Base-by-base conservation (phyloP, 2,329 filamentous ascomycete genomes). In the Pseudogymnoascus sp. region DNA sequence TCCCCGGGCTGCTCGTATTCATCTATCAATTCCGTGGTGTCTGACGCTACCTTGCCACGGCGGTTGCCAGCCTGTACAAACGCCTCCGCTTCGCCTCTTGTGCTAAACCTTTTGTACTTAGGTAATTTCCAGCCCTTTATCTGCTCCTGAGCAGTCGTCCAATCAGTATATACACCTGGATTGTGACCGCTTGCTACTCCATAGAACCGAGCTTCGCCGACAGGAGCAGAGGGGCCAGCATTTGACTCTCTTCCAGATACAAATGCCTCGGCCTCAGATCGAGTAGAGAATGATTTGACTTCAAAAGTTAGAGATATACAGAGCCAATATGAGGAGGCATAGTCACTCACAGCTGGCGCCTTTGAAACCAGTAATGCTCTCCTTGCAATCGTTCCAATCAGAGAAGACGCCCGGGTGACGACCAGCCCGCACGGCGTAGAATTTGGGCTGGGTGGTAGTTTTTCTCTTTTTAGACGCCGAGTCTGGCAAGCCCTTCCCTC, bases 191-290 rank as follows among this genome's bases (percentile, higher is more conserved):
- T 75, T 1, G 83, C 84, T 5, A 87, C 82, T 3, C 79, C 84
- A 68, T 87, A 87, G 71, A 79, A 87, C 57, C 76, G 57, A 25
- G 57, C 34, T 77, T 58, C 76, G 70, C 50, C 78, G 75, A 43
- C 61, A 9, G 60, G 60, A 2, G 43, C 58, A 20, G 62, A 77
- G 72, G 57, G 75, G 67, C 39, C 76, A 72, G 20, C 75, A 68
- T 18, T 74, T 65, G 39, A 67, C 70, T 12, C 70, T 66, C 80
- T 81, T 54, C 89, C 89, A 1, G 81, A 83, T 25, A 90, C 79
- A 70, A 90, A 97, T 1, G 83, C 84, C 68, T 89, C 82, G n/a
- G 93, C 93, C 63, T 96, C 91, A 64, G 86, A 81, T 62, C 81
- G 77, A 0, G 81, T 84, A 8, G 79, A 75, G 70, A 96, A 97